Evolutionary conservation across 495 filamentous ascomycete species (phyloP).

Genomic region (Beverwykella pulmonaria): DNA sequence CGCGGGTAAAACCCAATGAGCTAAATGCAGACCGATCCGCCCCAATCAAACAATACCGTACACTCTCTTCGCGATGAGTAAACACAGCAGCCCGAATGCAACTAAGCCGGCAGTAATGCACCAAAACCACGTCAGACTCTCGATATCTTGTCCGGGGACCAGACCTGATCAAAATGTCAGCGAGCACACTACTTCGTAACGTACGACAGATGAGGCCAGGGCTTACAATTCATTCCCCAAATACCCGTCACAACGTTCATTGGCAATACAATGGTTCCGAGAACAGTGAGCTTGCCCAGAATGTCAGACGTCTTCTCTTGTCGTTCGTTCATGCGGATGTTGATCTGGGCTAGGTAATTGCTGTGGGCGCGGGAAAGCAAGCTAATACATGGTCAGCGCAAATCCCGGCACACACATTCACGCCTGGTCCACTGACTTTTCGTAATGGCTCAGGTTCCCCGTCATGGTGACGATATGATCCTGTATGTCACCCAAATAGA

Average conservation of each 20-base stretch:
- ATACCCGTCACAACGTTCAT: constrained; percentile 99
- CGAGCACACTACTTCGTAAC: background rate
- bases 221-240: constrained; percentile 85
- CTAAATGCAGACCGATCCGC: no score
- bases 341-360: constrained; percentile 94
- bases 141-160: constrained; percentile 82
- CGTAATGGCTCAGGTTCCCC: constrained; percentile 89
- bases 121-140: constrained; percentile 66
- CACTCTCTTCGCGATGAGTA: constrained; percentile 78
- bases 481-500: constrained; percentile 97
- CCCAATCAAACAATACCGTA: constrained; percentile 62
- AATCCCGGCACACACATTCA: constrained; percentile 2
- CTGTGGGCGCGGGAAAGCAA: constrained; percentile 89
- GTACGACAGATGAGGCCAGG: background rate
- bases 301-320: constrained; percentile 95
- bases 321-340: constrained; percentile 96
- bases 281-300: constrained; percentile 88
- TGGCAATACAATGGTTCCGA: constrained; percentile 94
- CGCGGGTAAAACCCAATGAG: no score
- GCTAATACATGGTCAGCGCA: constrained; percentile 51
- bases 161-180: constrained; percentile 44
- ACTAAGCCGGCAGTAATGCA: constrained; percentile 74
- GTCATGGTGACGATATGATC: constrained; percentile 99
- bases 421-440: constrained; percentile 64
- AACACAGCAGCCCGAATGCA: constrained; percentile 76